Evolutionary conservation across 2,329 filamentous ascomycete species (phyloP).

Genomic region (Neofusicoccum laricinum): DNA sequence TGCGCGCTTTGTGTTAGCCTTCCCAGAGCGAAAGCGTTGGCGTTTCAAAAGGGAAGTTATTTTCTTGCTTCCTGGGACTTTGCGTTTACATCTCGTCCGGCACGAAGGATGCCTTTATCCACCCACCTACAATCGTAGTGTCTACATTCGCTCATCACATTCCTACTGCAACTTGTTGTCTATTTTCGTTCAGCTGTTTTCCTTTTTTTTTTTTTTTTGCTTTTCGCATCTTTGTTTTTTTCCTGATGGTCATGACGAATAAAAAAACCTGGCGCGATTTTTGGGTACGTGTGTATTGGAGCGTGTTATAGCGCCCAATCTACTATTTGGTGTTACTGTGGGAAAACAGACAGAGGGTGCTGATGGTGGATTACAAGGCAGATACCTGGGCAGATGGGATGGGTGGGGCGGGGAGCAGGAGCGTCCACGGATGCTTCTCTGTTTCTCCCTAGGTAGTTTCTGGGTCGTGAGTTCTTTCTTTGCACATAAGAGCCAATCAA

Average conservation of each 20-base stretch:
- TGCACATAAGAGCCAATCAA: conserved; percentile 12
- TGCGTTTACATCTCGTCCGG: conserved; percentile 2
- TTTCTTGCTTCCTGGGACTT: neutral
- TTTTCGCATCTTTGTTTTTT: neutral
- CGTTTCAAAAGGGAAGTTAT: conserved; percentile 1
- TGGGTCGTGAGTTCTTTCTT: conserved; percentile 1
- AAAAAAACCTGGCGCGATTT: conserved; percentile 10
- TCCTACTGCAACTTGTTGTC: neutral
- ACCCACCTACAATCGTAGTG: conserved; percentile 12
- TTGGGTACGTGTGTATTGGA: conserved; percentile 7
- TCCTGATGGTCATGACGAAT: conserved; percentile 11
- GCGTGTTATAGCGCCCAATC: neutral
- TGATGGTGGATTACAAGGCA: neutral
- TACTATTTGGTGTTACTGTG: conserved; percentile 8
- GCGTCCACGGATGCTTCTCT: neutral
- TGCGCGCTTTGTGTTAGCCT: neutral
- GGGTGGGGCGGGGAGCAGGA: neutral
- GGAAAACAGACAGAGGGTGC: conserved; percentile 10
- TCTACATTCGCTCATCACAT: conserved; percentile 13
- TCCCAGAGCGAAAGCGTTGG: conserved; percentile 15
- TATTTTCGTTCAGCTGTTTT: neutral
- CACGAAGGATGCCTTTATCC: conserved; percentile 4
- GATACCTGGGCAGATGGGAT: neutral
- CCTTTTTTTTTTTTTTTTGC: neutral
- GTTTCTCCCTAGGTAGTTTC: neutral